Evolutionary conservation across 176 grass and related monocot genomes (phyloP).

Genomic region (Poa annua): DNA sequence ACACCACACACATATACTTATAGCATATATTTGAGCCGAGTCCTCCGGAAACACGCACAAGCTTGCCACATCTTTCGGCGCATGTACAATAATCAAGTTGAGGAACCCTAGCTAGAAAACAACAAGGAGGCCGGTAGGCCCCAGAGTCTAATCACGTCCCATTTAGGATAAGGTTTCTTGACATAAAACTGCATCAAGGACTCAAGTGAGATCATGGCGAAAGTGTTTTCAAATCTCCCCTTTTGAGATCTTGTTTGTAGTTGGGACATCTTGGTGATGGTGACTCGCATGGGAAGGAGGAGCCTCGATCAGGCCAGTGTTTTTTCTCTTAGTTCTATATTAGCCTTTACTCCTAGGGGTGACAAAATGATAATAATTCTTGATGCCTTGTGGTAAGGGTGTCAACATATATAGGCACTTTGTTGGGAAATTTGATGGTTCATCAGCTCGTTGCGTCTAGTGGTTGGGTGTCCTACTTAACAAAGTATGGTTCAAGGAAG

Average conservation of each 20-base stretch:
- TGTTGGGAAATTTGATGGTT: constrained; percentile 55
- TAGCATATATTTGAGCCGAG: constrained; percentile 49
- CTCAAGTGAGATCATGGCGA: constrained; percentile 62
- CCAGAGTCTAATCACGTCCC: constrained; percentile 62
- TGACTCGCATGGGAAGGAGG: constrained; percentile 52
- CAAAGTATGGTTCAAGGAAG: constrained; percentile 47
- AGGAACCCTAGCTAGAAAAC: constrained; percentile 46
- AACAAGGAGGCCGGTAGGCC: constrained; percentile 31
- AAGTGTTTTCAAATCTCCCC: constrained; percentile 76
- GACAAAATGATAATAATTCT: constrained; percentile 21
- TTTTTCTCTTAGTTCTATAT: constrained; percentile 44
- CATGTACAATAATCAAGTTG: constrained; percentile 46
- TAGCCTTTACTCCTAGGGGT: constrained; percentile 52
- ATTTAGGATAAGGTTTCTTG: constrained; percentile 67
- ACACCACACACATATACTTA: constrained; percentile 37
- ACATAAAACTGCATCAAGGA: constrained; percentile 59
- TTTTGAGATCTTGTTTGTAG: constrained; percentile 78
- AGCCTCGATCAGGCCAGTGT: constrained; percentile 39
- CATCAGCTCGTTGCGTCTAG: constrained; percentile 49
- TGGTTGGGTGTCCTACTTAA: constrained; percentile 51
- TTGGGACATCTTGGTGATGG: constrained; percentile 77
- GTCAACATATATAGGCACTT: constrained; percentile 44
- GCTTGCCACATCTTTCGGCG: constrained; percentile 63
- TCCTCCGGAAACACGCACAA: constrained; percentile 47
- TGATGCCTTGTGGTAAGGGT: constrained; percentile 49